Evolutionary conservation across 2,329 filamentous ascomycete genomes (phyloP).

Genomic region (Clarireedia hainanense): DNA sequence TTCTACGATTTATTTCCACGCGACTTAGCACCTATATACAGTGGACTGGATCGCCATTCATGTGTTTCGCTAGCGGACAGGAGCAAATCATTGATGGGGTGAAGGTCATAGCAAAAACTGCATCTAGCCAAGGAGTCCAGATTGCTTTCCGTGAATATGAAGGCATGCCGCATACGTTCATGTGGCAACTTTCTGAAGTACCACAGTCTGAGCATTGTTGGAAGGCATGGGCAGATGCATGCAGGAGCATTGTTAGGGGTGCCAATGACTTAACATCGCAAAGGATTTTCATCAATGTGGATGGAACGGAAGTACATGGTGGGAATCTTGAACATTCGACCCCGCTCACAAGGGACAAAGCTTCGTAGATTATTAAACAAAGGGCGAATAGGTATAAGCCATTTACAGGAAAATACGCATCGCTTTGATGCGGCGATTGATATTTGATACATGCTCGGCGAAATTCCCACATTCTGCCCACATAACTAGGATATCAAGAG

Average conservation of each 20-base stretch:
- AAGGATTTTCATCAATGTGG: background rate
- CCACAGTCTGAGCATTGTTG: background rate
- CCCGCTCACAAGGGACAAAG: background rate
- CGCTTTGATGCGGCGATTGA: background rate
- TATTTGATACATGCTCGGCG: background rate
- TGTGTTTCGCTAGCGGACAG: constrained; percentile 1
- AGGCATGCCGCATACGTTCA: constrained; percentile 3
- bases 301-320: background rate
- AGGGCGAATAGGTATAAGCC: background rate
- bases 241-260: background rate
- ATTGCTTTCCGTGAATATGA: background rate
- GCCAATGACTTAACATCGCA: background rate
- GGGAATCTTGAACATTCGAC: background rate
- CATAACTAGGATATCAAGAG: too few species aligned
- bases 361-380: background rate
- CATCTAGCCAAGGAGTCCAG: background rate
- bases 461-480: too few species aligned
- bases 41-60: constrained; percentile 3
- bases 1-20: background rate
- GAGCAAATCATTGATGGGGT: constrained; percentile 3
- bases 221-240: background rate
- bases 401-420: background rate
- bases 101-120: background rate
- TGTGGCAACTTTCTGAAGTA: background rate
- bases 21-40: background rate